These are phyloP conservation scores for Capsella bursapastoris DNA, from an alignment of 345 rosid species.

Conservation along the genomic window DNA sequence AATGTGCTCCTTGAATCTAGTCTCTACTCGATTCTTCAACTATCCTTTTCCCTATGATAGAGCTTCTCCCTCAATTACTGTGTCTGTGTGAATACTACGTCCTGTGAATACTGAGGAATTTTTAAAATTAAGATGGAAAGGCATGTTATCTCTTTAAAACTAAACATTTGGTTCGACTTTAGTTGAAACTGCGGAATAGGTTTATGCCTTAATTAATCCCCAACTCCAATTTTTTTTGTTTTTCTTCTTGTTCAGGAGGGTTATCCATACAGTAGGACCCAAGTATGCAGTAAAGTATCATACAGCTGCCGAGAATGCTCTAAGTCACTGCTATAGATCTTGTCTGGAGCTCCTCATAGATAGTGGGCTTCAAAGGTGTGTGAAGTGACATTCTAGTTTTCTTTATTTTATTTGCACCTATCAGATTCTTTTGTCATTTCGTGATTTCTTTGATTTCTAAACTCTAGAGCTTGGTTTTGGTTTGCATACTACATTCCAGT, in stretches of 20 bases:
- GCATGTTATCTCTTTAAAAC: not conserved
- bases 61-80: not conserved
- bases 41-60: constrained; percentile 19
- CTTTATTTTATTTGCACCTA: constrained; percentile 5
- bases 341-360: constrained; percentile 95
- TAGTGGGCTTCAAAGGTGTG: constrained; percentile 80
- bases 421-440: constrained; percentile 7
- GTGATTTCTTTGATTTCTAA: constrained; percentile 17
- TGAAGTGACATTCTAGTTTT: constrained; percentile 25
- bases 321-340: constrained; percentile 96
- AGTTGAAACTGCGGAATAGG: not conserved
- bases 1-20: constrained; percentile 13
- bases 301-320: constrained; percentile 98
- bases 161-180: constrained; percentile 6
- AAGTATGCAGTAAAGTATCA: constrained; percentile 97
- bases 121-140: constrained; percentile 2
- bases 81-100: constrained; percentile 10
- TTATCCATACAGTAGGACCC: constrained; percentile 97
- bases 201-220: not conserved
- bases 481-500: constrained; percentile 56
- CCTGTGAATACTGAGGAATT: constrained; percentile 10
- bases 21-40: not conserved
- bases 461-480: constrained; percentile 43
- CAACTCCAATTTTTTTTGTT: not conserved
- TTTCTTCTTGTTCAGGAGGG: constrained; percentile 56